phyloP scores from a whole-genome alignment of 768 basidiomycete genomes.

The Ramaria rubella region DNA sequence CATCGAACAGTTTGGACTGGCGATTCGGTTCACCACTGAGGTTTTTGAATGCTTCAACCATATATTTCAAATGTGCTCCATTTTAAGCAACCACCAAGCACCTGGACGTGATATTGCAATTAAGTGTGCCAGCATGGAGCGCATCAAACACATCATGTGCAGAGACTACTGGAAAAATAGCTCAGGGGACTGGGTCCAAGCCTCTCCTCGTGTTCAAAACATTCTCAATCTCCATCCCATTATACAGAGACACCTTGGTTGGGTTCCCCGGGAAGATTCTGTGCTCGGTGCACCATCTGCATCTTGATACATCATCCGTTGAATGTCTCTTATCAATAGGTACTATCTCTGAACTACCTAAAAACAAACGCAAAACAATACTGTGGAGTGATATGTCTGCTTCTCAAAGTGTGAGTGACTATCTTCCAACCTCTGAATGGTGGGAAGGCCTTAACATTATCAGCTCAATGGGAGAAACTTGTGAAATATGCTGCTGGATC shows the following conservation, averaged over 20 bases:
- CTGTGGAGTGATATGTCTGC: not conserved
- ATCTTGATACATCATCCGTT: not conserved
- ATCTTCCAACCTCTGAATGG: not conserved
- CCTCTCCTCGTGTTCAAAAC: slow-evolving; percentile 13
- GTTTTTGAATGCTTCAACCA: too few species aligned
- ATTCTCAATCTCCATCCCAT: slow-evolving; percentile 12
- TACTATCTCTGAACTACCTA: not conserved
- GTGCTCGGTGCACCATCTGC: not conserved
- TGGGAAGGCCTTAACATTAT: not conserved
- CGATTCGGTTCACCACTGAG: slow-evolving; percentile 25
- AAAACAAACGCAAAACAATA: not conserved
- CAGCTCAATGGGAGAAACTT: not conserved
- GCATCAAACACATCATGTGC: slow-evolving; percentile 25
- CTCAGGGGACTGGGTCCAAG: slow-evolving; percentile 9
- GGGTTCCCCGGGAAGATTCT: slow-evolving; percentile 3
- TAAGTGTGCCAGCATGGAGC: too few species aligned
- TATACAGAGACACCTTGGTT: slow-evolving; percentile 20
- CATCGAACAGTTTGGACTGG: slow-evolving; percentile 29
- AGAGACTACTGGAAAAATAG: slow-evolving; percentile 24
- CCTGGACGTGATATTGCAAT: slow-evolving; percentile 14
- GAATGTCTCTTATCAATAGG: not conserved
- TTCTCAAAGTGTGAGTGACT: not conserved
- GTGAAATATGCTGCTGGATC: not conserved
- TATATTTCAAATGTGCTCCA: too few species aligned
- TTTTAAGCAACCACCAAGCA: slow-evolving; percentile 11